These are phyloP conservation scores for Prunus salicina DNA, from an alignment of 306 rosid genomes.

Conservation along the genomic window DNA sequence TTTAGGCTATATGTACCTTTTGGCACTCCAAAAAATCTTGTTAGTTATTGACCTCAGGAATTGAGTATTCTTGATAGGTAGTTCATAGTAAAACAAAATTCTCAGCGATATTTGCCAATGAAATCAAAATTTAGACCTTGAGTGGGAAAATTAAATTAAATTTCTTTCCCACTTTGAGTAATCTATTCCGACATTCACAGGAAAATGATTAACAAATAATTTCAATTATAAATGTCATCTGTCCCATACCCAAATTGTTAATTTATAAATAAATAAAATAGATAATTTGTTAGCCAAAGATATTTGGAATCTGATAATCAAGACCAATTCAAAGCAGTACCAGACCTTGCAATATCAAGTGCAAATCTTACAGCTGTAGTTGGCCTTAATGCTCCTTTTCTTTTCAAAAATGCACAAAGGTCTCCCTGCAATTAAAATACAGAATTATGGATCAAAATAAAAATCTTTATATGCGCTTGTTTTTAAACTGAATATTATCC, in stretches of 20 bases:
- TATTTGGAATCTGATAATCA: not conserved
- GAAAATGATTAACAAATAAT: too few species aligned
- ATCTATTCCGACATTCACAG: too few species aligned
- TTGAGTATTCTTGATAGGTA: too few species aligned
- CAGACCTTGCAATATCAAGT: slow-evolving; percentile 92
- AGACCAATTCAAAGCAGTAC: slow-evolving; percentile 10
- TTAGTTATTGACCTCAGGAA: too few species aligned
- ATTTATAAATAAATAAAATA: not conserved
- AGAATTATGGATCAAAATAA: slow-evolving; percentile 16
- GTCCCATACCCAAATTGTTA: not conserved
- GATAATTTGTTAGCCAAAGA: not conserved
- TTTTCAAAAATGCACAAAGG: slow-evolving; percentile 57
- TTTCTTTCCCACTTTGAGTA: not conserved
- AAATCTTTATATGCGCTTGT: not conserved
- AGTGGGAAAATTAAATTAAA: not conserved
- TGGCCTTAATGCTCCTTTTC: slow-evolving; percentile 72
- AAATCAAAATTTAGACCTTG: not conserved
- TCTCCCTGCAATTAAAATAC: slow-evolving; percentile 64
- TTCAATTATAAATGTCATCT: not conserved
- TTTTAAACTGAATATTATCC: not conserved
- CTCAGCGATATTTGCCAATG: not conserved
- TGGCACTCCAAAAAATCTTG: not conserved
- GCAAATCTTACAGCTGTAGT: slow-evolving; percentile 67
- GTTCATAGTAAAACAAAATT: too few species aligned
- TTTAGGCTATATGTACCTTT: not conserved